Evolutionary conservation across 164 flowering plant species (phyloP), one percentile per base, ranked within the genome.

Genomic region (Vitis cinerea): DNA sequence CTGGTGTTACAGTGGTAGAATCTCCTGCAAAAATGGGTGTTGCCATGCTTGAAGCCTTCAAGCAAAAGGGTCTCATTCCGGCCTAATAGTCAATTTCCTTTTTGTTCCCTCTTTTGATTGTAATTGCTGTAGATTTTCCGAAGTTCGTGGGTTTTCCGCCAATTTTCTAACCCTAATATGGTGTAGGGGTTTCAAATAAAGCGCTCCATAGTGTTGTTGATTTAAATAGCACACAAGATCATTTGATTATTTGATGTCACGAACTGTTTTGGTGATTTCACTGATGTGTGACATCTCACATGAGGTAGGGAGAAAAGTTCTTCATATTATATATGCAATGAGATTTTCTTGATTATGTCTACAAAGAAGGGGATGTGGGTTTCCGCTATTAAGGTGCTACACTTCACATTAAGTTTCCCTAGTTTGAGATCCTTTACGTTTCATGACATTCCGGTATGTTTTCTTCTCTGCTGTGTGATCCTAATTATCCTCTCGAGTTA

Each of bases 21-120:
- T 95, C 99, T 60, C 99, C 99, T 3, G 99, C 99, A 2, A 88
- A 95, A 78, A 90, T 95, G 55, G 99, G 99, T 14, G 60, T 65
- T 2, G 85, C 97, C 15, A 95, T 95, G 99, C 84, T 85, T 55
- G 97, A 93, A 0, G 84, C 86, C 37, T 95, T 95, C 84, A 88
- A 93, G 68, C 86, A 91, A 76, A 85, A 89, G 67, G 96, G 98
- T 48, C 90, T 94, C 14, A 74, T 85, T 7, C 23, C 49, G 14
- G 53, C 9, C 48, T 4, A 59, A 37, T 68, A 0, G 30, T 27
- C 15, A 17, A 16, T 29, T 10, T 7, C 27, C 27, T 23, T n/a
- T 53, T 53, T 53, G 54, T 2, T 14, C 15, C 56, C 56, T 4
- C 8, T 1, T 53, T 13, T 6, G n/a, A 14, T 37, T 53, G 14